These are phyloP conservation scores for Mycena crocata DNA, from an alignment of 768 basidiomycete species.

Conservation along the genomic window DNA sequence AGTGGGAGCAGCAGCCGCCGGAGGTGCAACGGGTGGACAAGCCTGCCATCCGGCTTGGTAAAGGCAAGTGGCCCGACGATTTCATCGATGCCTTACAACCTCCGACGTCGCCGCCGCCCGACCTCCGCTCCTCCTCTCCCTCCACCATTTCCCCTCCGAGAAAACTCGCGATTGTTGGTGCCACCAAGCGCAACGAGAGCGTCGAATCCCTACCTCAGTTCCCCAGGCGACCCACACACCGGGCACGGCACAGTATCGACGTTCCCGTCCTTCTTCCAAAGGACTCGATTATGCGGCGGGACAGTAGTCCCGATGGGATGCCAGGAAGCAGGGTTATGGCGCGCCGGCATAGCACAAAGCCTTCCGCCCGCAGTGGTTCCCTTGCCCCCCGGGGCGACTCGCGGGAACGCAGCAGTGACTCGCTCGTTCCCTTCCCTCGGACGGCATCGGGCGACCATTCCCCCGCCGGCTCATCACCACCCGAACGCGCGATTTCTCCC, in stretches of 20 bases:
- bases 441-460: constrained; percentile 64
- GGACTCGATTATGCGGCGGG: constrained; percentile 60
- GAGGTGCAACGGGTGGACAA: constrained; percentile 43
- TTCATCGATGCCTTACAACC: constrained; percentile 71
- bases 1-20: constrained; percentile 30
- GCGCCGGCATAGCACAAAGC: constrained; percentile 70
- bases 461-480: constrained; percentile 42
- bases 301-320: constrained; percentile 69
- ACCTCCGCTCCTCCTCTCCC: constrained; percentile 42
- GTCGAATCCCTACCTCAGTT: constrained; percentile 60
- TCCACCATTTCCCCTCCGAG: constrained; percentile 59
- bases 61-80: constrained; percentile 89
- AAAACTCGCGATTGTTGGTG: constrained; percentile 67
- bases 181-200: constrained; percentile 57
- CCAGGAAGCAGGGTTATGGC: constrained; percentile 55
- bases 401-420: constrained; percentile 49
- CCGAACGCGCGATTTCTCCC: constrained; percentile 47
- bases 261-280: constrained; percentile 60
- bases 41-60: constrained; percentile 68
- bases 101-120: constrained; percentile 42
- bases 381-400: constrained; percentile 55
- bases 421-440: constrained; percentile 74
- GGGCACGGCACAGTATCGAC: constrained; percentile 75
- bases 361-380: constrained; percentile 55
- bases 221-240: constrained; percentile 71